A percentile compares a stretch with the other conserved stretches of the same genome.
Conservation (phyloP, 371 early-diverging fungal species). For the Cladochytrium tenue region DNA sequence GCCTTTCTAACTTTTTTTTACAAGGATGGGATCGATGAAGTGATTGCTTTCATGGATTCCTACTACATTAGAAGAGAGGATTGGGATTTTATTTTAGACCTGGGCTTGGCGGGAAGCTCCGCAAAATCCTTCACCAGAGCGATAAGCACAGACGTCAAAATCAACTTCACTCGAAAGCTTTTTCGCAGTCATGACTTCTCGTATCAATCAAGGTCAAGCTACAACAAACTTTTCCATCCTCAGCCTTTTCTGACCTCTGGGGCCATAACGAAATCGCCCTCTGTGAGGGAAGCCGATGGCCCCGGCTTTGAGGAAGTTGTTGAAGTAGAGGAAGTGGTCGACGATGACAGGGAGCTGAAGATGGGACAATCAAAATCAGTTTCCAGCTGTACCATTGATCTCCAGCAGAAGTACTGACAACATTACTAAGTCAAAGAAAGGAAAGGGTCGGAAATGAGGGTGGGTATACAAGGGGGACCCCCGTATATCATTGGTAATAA, state of each 20-base stretch:
- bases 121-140: conserved; percentile 48
- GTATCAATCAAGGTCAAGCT: conserved; percentile 45
- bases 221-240: conserved; percentile 76
- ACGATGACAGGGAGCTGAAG: conserved; percentile 52
- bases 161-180: conserved; percentile 73
- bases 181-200: conserved; percentile 1
- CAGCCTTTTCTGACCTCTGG: conserved; percentile 60
- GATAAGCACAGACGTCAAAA: conserved; percentile 74
- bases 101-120: conserved; percentile 57
- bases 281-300: conserved; percentile 34
- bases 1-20: neutral
- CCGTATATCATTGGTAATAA: too few species aligned
- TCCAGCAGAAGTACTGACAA: too few species aligned
- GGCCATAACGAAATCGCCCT: conserved; percentile 36
- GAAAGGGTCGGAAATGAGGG: neutral
- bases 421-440: too few species aligned
- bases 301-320: conserved; percentile 69
- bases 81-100: conserved; percentile 78
- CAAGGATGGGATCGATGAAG: conserved; percentile 66
- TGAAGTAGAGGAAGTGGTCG: conserved; percentile 67
- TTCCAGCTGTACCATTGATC: too few species aligned
- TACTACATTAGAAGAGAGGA: conserved; percentile 90
- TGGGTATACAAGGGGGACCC: too few species aligned
- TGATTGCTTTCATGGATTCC: conserved; percentile 82
- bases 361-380: neutral